Base-by-base conservation (phyloP, 495 filamentous ascomycete species). In the Penicillium ochrochloron region DNA sequence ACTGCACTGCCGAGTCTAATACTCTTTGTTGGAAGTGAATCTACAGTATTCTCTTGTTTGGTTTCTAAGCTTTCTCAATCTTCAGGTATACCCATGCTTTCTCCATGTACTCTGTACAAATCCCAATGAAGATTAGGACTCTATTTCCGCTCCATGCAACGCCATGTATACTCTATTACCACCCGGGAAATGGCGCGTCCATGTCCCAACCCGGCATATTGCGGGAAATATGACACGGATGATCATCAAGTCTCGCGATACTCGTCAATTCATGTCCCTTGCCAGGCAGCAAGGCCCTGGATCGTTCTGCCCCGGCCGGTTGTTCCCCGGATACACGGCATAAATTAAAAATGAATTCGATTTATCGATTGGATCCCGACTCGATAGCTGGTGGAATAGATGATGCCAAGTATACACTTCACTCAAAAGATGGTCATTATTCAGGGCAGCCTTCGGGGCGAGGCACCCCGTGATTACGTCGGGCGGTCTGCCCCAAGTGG, bases 401-500 rank as follows among this genome's bases (percentile, higher is more conserved):
- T 17, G 37, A 41, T 41, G 44, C 44, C 44, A 48, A 48, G 44
- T 48, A 48, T 23, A 42, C 7, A 42, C 17, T 42, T 7, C 3
- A 42, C 19, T 5, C 37, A 3, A 5, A 31, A 25, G 11, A 11
- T 12, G 10, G 8, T 5, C 14, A 15, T 12, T 17, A 15, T 12
- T 17, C 25, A 14, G 44, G 44, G 19, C 44, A 21, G 9, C 44
- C 44, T 12, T 48, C 44, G 21, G 44, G 44, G 44, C 44, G 44
- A 48, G 19, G 44, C 48, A n/a, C 48, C 48, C 48, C 23, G 48
- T 52, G 15, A 52, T 52, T 52, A 52, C 48, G 48, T 52, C 48
- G 48, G 48, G 48, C 48, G 48, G 48, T 52, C 44, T 48, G 44
- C 19, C 21, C 19, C 21, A 25, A 25, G 46, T 50, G 46, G 46